phyloP scores from a whole-genome alignment of 345 rosid species.

The Psidium friedrichsthalianum region DNA sequence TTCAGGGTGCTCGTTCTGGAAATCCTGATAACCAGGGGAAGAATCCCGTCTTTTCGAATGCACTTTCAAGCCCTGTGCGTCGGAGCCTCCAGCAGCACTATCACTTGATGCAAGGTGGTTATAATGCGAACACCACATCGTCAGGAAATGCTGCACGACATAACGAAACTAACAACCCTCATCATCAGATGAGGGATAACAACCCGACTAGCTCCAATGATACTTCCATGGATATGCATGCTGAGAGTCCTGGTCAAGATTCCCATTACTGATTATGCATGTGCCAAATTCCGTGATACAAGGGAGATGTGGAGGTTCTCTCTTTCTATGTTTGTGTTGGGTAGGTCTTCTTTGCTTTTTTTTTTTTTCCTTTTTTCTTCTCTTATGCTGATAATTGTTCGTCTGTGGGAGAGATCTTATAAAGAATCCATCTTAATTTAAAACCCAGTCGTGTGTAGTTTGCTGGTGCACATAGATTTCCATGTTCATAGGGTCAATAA shows the following conservation, averaged over 20 bases:
- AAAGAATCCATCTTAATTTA: background rate
- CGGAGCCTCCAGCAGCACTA: constrained; percentile 54
- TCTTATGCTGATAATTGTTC: background rate
- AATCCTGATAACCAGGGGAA: constrained; percentile 41
- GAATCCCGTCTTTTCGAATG: constrained; percentile 34
- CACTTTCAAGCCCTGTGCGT: constrained; percentile 61
- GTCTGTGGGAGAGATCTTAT: background rate
- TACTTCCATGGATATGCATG: constrained; percentile 40
- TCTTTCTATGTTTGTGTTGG: background rate
- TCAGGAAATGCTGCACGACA: constrained; percentile 9
- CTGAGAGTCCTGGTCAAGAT: constrained; percentile 33
- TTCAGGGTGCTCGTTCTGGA: constrained; percentile 15
- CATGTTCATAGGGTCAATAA: background rate
- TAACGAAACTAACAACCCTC: background rate
- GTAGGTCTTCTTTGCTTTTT: background rate
- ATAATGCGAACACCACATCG: constrained; percentile 7
- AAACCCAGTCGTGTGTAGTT: background rate
- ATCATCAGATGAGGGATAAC: constrained; percentile 10
- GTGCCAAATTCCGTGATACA: background rate
- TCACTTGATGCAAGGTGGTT: constrained; percentile 29
- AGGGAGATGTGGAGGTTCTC: background rate
- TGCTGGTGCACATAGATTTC: background rate
- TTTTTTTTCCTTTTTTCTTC: background rate
- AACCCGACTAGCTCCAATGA: constrained; percentile 25
- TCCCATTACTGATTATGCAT: constrained; percentile 6